A percentile compares a stretch with the other conserved stretches of the same genome.
These are phyloP conservation scores for Rhamnella rubrinervis DNA, from an alignment of 331 rosid genomes.

Conservation along the genomic window DNA sequence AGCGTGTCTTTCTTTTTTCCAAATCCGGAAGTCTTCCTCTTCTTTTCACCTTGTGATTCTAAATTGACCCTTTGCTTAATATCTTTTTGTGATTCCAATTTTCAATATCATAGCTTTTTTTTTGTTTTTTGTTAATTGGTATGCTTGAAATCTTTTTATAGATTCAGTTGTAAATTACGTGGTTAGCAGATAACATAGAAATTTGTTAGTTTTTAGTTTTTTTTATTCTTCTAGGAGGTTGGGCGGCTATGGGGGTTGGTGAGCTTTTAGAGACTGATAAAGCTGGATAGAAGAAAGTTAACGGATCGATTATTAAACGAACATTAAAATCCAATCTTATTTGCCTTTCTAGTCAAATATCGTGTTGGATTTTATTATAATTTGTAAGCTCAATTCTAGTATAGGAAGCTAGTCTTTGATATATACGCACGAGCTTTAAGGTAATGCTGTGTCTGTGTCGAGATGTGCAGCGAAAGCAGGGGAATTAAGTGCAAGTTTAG, in stretches of 20 bases:
- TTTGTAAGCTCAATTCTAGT: neutral
- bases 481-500: too few species aligned
- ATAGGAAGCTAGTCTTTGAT: neutral
- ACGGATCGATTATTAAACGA: constrained; percentile 12
- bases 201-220: neutral
- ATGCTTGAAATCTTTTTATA: neutral
- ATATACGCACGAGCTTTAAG: neutral
- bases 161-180: neutral
- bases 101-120: neutral
- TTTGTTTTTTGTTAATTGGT: neutral
- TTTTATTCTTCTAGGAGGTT: neutral
- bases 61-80: neutral
- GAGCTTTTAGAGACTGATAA: constrained; percentile 18
- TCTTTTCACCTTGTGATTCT: neutral
- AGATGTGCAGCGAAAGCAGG: too few species aligned
- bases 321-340: neutral
- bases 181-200: neutral
- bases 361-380: constrained; percentile 1
- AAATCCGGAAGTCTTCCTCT: neutral
- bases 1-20: neutral
- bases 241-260: neutral
- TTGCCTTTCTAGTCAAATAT: neutral
- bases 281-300: constrained; percentile 12
- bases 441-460: neutral
- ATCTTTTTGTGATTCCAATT: constrained; percentile 1